Evolutionary conservation across 176 grass and related monocot genomes (phyloP), one percentile per base, ranked within the genome.

Genomic region (Zea mays): DNA sequence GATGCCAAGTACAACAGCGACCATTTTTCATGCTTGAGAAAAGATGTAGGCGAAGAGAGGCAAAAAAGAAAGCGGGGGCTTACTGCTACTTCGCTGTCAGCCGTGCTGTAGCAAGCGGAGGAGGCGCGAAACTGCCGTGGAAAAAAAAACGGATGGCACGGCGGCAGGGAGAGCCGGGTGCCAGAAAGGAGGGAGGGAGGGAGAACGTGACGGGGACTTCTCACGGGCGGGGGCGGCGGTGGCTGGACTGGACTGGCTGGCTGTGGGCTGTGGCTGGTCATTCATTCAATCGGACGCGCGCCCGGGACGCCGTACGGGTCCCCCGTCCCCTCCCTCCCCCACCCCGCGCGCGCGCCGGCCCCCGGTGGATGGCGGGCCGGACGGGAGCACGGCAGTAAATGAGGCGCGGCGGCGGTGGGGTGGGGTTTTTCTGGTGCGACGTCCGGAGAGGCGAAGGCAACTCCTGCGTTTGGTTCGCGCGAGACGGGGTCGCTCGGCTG

Each of bases 141-240:
- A 62, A 47, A 72, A 47, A 72, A 65, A 77, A 63, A 20, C 5
- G 66, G 49, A 21, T 50, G 68, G 46, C 73, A 62, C 57, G 69
- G 72, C 40, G 48, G 40, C 20, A 5, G 15, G 2, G 27, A 3
- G 44, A 1, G 5, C 6, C 0, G 7, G 19, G 42, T 42, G 79
- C 11, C 19, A 12, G 17, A 13, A 21, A 20, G 56, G 36, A 7
- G 37, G 9, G 9, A 12, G 34, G 16, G 51, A 57, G 37, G 51
- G 17, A 11, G 76, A 52, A 54, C 71, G 78, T 69, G 87, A 82
- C 61, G 78, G 67, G 3, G 86, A 88, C 82, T 42, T 59, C 1
- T 88, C 86, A 88, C 86, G 82, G 82, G 46, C 2, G 62, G 17
- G 5, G 48, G 48, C 15, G 50, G 50, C 49, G 8, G 43, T 44